phyloP scores from a whole-genome alignment of 1,139 yeast genomes.

The Kodamaea derodonti region DNA sequence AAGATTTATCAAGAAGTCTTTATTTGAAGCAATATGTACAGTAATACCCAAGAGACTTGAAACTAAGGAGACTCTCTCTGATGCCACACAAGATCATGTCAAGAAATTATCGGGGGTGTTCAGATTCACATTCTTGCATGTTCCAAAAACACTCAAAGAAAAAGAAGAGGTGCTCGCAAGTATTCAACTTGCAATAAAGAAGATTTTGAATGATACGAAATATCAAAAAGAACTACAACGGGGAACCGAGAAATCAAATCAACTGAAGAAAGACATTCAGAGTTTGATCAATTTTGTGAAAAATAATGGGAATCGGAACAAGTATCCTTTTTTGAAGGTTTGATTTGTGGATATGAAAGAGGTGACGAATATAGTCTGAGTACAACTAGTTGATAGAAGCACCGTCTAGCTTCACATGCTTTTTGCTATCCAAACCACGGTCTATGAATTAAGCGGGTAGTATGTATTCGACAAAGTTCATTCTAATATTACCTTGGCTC shows the following conservation, averaged over 20 bases:
- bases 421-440: too few relatives aligned
- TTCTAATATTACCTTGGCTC: too few relatives aligned
- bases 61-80: neutral
- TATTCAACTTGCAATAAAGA: constrained; percentile 26
- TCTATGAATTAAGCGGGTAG: too few relatives aligned
- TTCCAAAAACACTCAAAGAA: constrained; percentile 22
- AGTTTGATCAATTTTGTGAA: constrained; percentile 34
- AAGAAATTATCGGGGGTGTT: constrained; percentile 28
- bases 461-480: too few relatives aligned
- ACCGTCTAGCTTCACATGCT: too few relatives aligned
- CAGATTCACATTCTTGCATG: constrained; percentile 11
- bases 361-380: too few relatives aligned
- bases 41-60: neutral
- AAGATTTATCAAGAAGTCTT: constrained; percentile 21
- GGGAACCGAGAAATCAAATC: constrained; percentile 59
- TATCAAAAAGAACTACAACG: constrained; percentile 43
- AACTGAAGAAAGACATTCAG: constrained; percentile 58
- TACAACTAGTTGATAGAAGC: too few relatives aligned
- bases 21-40: constrained; percentile 13
- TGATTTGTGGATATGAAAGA: too few relatives aligned
- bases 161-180: constrained; percentile 22
- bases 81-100: constrained; percentile 2
- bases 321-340: neutral
- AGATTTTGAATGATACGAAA: constrained; percentile 22
- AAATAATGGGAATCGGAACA: neutral